Evolutionary conservation across 2,329 filamentous ascomycete genomes (phyloP).

Genomic region (Sarocladiaceae sp.): DNA sequence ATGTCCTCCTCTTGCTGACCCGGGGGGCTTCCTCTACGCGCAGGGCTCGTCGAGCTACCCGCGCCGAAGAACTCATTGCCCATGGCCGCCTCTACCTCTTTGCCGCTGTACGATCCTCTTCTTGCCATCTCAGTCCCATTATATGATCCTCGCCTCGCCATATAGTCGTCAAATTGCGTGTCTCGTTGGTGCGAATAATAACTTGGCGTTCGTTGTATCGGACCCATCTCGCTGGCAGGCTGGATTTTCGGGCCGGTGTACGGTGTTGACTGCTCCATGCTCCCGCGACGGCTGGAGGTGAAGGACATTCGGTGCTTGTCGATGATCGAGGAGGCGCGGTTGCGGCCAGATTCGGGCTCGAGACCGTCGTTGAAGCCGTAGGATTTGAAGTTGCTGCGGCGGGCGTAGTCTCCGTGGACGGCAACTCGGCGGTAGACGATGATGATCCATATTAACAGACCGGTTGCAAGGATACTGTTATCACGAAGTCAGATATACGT

Average conservation of each 20-base stretch:
- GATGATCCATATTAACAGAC: slow-evolving; percentile 40
- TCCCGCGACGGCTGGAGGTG: slow-evolving; percentile 15
- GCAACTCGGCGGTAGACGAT: slow-evolving; percentile 40
- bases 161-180: slow-evolving; percentile 41
- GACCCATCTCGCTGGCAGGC: not conserved
- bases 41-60: slow-evolving; percentile 15
- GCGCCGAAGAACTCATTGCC: slow-evolving; percentile 22
- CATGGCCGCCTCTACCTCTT: slow-evolving; percentile 22
- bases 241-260: no score
- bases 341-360: slow-evolving; percentile 21
- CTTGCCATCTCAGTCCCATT: slow-evolving; percentile 26
- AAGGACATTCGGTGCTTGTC: slow-evolving; percentile 23
- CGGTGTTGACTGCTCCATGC: slow-evolving; percentile 4
- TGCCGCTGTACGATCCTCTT: slow-evolving; percentile 19
- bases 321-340: slow-evolving; percentile 17
- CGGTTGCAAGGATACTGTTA: slow-evolving; percentile 34
- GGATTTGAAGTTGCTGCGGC: slow-evolving; percentile 41
- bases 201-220: slow-evolving; percentile 18
- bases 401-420: slow-evolving; percentile 43
- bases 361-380: slow-evolving; percentile 36
- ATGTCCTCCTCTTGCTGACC: not conserved
- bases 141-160: slow-evolving; percentile 26
- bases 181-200: slow-evolving; percentile 39
- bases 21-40: slow-evolving; percentile 11
- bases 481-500: not conserved